phyloP scores from a whole-genome alignment of 192 early-diverging fungal species.

The Podila epigama region DNA sequence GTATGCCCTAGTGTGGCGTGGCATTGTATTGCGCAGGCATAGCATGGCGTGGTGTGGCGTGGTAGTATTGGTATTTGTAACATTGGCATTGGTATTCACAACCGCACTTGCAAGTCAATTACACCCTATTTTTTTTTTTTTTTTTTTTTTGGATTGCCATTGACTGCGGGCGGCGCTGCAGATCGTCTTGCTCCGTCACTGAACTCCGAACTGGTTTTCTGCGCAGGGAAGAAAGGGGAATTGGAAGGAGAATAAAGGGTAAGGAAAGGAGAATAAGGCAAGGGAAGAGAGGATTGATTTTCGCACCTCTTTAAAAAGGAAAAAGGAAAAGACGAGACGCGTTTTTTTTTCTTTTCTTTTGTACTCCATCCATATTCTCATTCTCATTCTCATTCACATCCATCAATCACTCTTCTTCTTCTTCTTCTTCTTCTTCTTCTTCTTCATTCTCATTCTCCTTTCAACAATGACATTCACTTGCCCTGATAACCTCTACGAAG shows the following conservation, averaged over 20 bases:
- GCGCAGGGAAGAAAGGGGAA: too few relatives aligned
- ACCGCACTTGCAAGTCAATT: neutral
- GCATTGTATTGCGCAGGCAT: too few relatives aligned
- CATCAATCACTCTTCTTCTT: neutral
- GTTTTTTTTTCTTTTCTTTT: neutral
- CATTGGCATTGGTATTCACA: too few relatives aligned
- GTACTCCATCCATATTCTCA: neutral
- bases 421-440: neutral
- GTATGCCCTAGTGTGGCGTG: too few relatives aligned
- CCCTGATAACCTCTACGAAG: constrained; percentile 37
- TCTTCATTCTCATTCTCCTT: neutral
- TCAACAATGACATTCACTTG: constrained; percentile 44
- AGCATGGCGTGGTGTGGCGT: too few relatives aligned
- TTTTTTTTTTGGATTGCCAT: neutral
- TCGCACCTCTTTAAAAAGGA: neutral
- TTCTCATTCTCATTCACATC: neutral
- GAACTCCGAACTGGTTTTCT: too few relatives aligned
- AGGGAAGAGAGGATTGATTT: too few relatives aligned
- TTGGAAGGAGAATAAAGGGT: too few relatives aligned
- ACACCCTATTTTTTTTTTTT: neutral
- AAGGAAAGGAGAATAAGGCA: too few relatives aligned
- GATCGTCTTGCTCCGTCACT: too few relatives aligned
- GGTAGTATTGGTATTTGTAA: too few relatives aligned
- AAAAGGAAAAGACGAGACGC: neutral
- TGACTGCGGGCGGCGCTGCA: constrained; percentile 22